A percentile compares a stretch with the other conserved stretches of the same genome.
These are phyloP conservation scores for Elaeis guineensis DNA, from an alignment of 176 grass and related monocot species.

Conservation along the genomic window DNA sequence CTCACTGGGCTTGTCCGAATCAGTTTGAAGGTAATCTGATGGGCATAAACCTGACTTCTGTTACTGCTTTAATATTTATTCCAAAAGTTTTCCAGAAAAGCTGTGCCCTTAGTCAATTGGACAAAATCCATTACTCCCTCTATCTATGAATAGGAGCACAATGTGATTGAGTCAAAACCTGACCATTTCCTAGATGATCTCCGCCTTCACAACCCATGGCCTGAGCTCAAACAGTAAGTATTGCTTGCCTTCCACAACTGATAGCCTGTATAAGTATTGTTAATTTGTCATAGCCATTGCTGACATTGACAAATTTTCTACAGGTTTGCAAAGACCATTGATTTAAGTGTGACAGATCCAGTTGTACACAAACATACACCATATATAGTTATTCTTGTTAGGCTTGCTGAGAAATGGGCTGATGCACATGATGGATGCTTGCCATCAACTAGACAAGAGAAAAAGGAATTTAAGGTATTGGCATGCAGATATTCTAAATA, in stretches of 20 bases:
- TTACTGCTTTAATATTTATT: background rate
- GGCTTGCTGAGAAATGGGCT: constrained; percentile 79
- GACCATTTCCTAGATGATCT: constrained; percentile 98
- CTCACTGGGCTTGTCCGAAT: constrained; percentile 81
- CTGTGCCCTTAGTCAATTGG: background rate
- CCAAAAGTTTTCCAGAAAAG: too few relatives aligned
- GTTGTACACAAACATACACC: constrained; percentile 97
- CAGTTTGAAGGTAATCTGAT: constrained; percentile 71
- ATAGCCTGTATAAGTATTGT: background rate
- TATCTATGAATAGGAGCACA: constrained; percentile 49
- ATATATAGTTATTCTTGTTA: constrained; percentile 80
- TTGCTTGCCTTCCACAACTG: constrained; percentile 2
- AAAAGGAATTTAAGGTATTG: constrained; percentile 88
- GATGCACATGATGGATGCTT: constrained; percentile 58
- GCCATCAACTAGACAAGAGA: constrained; percentile 86
- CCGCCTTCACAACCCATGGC: constrained; percentile 82
- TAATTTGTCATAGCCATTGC: background rate
- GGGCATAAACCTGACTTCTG: background rate
- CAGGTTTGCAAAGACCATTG: constrained; percentile 74
- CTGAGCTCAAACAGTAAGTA: constrained; percentile 79
- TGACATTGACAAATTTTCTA: background rate
- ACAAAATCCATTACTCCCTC: constrained; percentile 17
- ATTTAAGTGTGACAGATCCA: constrained; percentile 66
- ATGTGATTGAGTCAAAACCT: constrained; percentile 81
- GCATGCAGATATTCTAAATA: too few relatives aligned